Base-by-base conservation (phyloP, 768 basidiomycete species). In the Rhodotorula taiwanensis region DNA sequence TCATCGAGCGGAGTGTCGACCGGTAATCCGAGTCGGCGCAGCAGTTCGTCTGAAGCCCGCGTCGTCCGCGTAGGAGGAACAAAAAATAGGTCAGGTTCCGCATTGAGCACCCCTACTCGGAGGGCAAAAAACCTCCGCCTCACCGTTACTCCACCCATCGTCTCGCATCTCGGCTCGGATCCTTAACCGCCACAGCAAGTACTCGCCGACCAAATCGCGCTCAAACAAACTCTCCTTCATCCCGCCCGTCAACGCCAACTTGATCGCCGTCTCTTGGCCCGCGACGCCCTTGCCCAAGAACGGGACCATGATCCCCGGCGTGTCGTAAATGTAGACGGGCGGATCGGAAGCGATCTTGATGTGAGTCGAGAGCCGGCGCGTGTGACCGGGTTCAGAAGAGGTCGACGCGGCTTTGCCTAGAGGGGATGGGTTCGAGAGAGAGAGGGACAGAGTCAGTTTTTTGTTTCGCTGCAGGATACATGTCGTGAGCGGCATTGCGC, bases 251-350 rank as follows among this genome's bases (percentile, higher is more conserved):
- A 97, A 78, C 52, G 90, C 93, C 27, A 97, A 82, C 76, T 93
- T 97, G 56, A 95, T 81, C 16, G 89, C 94, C 72, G 89, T 81
- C 76, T 99, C 95, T 54, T 89, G 86, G 23, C 91, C 94, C 67
- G 81, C 81, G 58, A 82, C 80, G 8, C 95, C 95, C 62, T 80
- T 83, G 1, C 95, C 95, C 34, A 98, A 81, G 77, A 87, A 98
- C 16, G 92, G 90, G 47, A 95, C 80, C 93, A 98, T 98, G 51
- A 98, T 88, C 4, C 95, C 95, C 4, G 95, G 95, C 14, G 89
- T 85, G 79, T 99, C 95, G 72, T 86, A 91, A 7, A 95, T 88
- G 78, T 98, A 98, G 16, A 95, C 86, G 13, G 70, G 65, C 4
- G 92, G 91, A 58, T 85, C 81, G 62, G 86, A 75, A 30, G 84